Percentiles rank a stretch among this genome's conserved stretches.
phyloP scores from a whole-genome alignment of 768 basidiomycete species.

The Russula vinacea region DNA sequence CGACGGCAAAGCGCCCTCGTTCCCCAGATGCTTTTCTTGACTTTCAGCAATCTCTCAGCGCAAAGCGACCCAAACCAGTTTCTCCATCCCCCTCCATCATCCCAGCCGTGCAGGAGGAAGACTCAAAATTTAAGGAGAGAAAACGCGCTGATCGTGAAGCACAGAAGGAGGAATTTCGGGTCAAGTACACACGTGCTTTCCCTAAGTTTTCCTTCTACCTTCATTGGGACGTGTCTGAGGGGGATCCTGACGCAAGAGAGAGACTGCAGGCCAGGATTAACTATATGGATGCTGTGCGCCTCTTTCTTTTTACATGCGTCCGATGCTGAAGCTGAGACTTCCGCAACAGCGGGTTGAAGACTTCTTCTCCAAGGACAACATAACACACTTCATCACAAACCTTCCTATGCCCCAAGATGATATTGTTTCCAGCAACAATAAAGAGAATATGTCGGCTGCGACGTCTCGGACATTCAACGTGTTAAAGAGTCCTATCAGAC shows the following conservation, averaged over 20 bases:
- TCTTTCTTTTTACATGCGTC: not conserved
- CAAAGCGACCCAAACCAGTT: constrained; percentile 26
- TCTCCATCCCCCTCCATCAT: constrained; percentile 22
- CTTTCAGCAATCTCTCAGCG: constrained; percentile 23
- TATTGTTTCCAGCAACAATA: constrained; percentile 44
- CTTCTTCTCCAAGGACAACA: constrained; percentile 74
- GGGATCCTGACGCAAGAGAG: constrained; percentile 39
- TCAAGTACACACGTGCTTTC: constrained; percentile 47
- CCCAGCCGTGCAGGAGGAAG: constrained; percentile 23
- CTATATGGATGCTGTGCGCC: constrained; percentile 74
- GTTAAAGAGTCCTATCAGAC: constrained; percentile 65
- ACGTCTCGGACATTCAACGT: constrained; percentile 32
- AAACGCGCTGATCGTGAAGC: constrained; percentile 29
- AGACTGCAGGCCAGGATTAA: constrained; percentile 54
- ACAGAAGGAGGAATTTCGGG: constrained; percentile 28
- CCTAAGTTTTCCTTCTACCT: constrained; percentile 74
- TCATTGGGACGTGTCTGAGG: constrained; percentile 67
- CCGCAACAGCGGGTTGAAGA: constrained; percentile 69
- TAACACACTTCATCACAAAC: constrained; percentile 87
- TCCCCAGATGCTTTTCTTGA: constrained; percentile 29
- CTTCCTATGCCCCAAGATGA: constrained; percentile 39
- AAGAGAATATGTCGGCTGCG: constrained; percentile 54
- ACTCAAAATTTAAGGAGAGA: constrained; percentile 25
- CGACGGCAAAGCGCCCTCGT: constrained; percentile 25
- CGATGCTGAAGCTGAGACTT: constrained; percentile 13